Evolutionary conservation across 192 early-diverging fungal genomes (phyloP).

Genomic region (Dissophora ornata): DNA sequence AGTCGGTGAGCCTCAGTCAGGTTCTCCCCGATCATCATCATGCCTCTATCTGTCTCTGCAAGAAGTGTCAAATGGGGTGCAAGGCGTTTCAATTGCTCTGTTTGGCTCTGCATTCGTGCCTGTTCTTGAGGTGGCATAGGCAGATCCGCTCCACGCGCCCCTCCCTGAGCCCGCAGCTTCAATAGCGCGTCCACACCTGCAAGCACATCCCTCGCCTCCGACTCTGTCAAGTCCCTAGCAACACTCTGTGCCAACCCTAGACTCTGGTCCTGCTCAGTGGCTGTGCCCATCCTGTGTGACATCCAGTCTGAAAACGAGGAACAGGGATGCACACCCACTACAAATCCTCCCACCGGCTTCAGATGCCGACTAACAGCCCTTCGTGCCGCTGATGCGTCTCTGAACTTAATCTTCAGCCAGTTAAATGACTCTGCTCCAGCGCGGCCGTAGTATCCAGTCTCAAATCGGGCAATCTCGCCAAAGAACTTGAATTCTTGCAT

Average conservation of each 20-base stretch:
- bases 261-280: background rate
- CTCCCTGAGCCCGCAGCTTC: constrained; percentile 22
- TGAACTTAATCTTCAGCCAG: constrained; percentile 46
- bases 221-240: constrained; percentile 3
- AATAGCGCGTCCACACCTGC: constrained; percentile 31
- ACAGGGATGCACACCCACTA: constrained; percentile 38
- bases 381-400: constrained; percentile 27
- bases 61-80: too few species aligned
- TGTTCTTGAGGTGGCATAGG: too few species aligned
- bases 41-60: too few species aligned
- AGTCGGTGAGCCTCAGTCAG: too few species aligned
- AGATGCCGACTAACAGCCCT: constrained; percentile 29
- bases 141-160: too few species aligned
- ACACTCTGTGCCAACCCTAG: background rate
- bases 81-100: too few species aligned
- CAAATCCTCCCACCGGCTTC: constrained; percentile 26
- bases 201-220: constrained; percentile 21
- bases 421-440: constrained; percentile 26
- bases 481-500: constrained; percentile 40
- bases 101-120: too few species aligned
- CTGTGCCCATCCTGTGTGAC: too few species aligned
- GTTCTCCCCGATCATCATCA: too few species aligned
- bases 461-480: constrained; percentile 26
- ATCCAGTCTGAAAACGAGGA: constrained; percentile 4
- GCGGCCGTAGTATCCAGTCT: constrained; percentile 30